Base-by-base conservation (phyloP, 805 yeast species). In the Blastobotrys attinorum region DNA sequence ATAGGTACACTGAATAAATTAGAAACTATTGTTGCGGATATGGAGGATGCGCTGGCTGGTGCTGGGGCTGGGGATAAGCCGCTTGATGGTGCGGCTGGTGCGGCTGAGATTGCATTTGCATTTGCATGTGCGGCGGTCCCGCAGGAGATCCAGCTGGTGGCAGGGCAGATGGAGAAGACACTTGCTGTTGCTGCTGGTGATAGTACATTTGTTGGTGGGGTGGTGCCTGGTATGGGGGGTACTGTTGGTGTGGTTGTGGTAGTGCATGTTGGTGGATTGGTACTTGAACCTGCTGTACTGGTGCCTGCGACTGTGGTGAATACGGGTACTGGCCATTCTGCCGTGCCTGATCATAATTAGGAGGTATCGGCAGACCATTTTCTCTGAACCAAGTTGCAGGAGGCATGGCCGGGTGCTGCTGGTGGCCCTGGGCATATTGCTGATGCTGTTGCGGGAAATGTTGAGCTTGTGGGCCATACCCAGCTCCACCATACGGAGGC, bases 221-320 rank as follows among this genome's bases (percentile, higher is more conserved):
- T 8, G 29, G 29, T 25, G 29, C 10, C 7, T 7, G 11, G 7
- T 11, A 7, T 25, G 7, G 21, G 11, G 21, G 21, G 11, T 16
- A 13, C 22, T 11, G 37, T 20, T n/a, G 21, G 20, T 7, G 22
- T 16, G 13, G 37, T 34, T 20, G 37, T 15, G 8, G 34, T 13
- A 18, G 34, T 13, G 34, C 18, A 6, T 7, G 34, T 18, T 5
- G 34, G 5, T 6, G 5, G n/a, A 6, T 16, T 31, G 34, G 13
- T 7, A n/a, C 37, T 34, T 31, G 35, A 13, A 16, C 7, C 35
- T 31, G 35, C 20, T 34, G 37, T 34, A 22, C 22, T 15, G 37
- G 37, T 15, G 37, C 34, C n/a, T 31, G 34, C 13, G 34, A 31
- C n/a, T n/a, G n/a, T n/a, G n/a, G n/a, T n/a, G n/a, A n/a, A n/a